Percentiles rank a stretch among this genome's conserved stretches.
These are phyloP conservation scores for Hymenotorrendiella dingleyae DNA, from an alignment of 2,329 filamentous ascomycete species.

Conservation along the genomic window DNA sequence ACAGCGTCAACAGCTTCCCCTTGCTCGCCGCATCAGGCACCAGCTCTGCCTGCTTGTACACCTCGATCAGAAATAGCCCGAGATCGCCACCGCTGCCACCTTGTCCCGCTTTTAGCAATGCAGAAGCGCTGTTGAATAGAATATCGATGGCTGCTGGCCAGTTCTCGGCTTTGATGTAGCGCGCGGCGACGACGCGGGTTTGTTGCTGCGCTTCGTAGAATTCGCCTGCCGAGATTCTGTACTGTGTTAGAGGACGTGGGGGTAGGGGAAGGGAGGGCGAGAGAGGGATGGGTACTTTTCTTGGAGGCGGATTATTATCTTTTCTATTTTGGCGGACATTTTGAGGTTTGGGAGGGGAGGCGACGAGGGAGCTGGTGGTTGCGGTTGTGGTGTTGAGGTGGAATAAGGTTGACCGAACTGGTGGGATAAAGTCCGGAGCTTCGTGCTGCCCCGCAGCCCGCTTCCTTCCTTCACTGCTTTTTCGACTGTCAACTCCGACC, in stretches of 20 bases:
- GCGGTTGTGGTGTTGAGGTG: background rate
- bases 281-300: conserved; percentile 50
- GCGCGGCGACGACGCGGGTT: conserved; percentile 87
- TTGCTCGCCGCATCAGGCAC: conserved; percentile 69
- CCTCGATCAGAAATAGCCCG: conserved; percentile 79
- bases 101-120: conserved; percentile 86
- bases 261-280: background rate
- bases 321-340: conserved; percentile 55
- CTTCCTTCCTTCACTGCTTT: too few species aligned
- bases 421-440: too few species aligned
- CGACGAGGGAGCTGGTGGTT: background rate
- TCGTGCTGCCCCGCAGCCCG: too few species aligned
- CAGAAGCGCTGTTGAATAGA: conserved; percentile 74
- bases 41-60: conserved; percentile 81
- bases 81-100: conserved; percentile 89
- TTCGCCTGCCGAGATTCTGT: conserved; percentile 79
- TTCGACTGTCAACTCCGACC: too few species aligned
- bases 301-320: conserved; percentile 70
- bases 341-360: conserved; percentile 6
- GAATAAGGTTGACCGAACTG: too few species aligned
- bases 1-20: conserved; percentile 67
- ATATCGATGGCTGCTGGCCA: conserved; percentile 83
- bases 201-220: conserved; percentile 99
- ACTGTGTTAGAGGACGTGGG: conserved; percentile 8
- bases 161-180: conserved; percentile 84